Evolutionary conservation across 306 rosid species (phyloP).

Genomic region (Morella rubra): DNA sequence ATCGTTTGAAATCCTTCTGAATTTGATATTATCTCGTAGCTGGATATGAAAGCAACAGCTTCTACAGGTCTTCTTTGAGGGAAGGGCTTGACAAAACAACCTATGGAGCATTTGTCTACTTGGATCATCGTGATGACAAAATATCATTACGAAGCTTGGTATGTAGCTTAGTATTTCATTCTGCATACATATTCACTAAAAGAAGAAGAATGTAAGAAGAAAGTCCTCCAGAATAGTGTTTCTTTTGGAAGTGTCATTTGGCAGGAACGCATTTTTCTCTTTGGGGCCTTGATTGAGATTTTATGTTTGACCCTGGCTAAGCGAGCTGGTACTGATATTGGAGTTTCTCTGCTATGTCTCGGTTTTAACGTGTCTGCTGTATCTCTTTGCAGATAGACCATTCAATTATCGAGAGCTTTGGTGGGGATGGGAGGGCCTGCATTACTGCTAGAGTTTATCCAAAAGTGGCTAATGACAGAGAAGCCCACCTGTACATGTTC

Average conservation of each 20-base stretch:
- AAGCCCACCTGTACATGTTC: conserved; percentile 55
- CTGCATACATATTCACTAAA: background rate
- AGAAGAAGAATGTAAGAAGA: background rate
- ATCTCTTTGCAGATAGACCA: conserved; percentile 46
- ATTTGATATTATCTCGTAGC: background rate
- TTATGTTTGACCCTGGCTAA: too few species aligned
- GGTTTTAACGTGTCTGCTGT: too few species aligned
- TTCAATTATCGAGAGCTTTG: conserved; percentile 75
- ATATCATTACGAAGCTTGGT: conserved; percentile 73
- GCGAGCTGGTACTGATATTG: too few species aligned
- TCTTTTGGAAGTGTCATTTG: background rate
- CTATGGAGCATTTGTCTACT: conserved; percentile 54
- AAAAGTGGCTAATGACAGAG: conserved; percentile 42
- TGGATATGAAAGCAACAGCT: background rate
- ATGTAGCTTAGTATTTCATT: background rate
- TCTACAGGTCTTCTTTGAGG: conserved; percentile 57
- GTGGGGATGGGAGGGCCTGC: conserved; percentile 57
- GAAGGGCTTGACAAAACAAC: conserved; percentile 47
- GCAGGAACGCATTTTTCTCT: too few species aligned
- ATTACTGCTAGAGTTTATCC: conserved; percentile 76
- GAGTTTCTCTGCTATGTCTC: too few species aligned
- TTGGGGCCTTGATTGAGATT: too few species aligned
- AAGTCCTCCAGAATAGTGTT: background rate
- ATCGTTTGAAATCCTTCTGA: background rate
- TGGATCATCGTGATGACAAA: conserved; percentile 35